phyloP scores from a whole-genome alignment of 768 basidiomycete species.

The Ramaria sp. region DNA sequence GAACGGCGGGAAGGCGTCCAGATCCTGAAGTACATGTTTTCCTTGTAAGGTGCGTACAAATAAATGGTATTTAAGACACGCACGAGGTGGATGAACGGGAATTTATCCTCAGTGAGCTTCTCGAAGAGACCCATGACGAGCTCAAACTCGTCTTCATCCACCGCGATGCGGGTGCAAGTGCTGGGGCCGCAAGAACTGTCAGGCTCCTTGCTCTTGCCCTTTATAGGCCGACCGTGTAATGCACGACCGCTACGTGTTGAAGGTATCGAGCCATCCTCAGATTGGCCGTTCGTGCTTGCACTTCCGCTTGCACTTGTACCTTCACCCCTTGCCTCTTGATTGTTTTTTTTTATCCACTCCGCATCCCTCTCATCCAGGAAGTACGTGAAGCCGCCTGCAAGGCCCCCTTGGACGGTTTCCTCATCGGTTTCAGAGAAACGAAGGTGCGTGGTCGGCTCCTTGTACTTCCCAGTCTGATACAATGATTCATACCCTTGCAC shows the following conservation, averaged over 20 bases:
- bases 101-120: constrained; percentile 68
- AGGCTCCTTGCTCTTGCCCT: constrained; percentile 78
- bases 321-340: constrained; percentile 79
- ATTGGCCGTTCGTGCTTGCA: background rate
- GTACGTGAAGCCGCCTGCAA: constrained; percentile 74
- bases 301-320: constrained; percentile 50
- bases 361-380: constrained; percentile 95
- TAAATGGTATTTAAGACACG: constrained; percentile 21
- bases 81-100: constrained; percentile 84
- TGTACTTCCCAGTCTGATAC: constrained; percentile 61
- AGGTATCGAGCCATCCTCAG: background rate
- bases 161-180: constrained; percentile 26
- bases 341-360: constrained; percentile 90
- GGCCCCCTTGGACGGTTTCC: constrained; percentile 47
- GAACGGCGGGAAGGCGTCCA: constrained; percentile 62
- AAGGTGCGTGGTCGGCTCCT: constrained; percentile 67
- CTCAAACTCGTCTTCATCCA: constrained; percentile 91
- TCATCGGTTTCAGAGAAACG: constrained; percentile 82
- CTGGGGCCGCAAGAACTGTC: constrained; percentile 35
- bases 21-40: constrained; percentile 17
- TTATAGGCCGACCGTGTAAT: constrained; percentile 37
- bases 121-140: constrained; percentile 93
- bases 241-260: background rate
- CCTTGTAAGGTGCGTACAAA: background rate
- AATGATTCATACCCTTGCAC: constrained; percentile 69